Base-by-base conservation (phyloP, 1,284 basidiomycete species). In the Chiua sp. region DNA sequence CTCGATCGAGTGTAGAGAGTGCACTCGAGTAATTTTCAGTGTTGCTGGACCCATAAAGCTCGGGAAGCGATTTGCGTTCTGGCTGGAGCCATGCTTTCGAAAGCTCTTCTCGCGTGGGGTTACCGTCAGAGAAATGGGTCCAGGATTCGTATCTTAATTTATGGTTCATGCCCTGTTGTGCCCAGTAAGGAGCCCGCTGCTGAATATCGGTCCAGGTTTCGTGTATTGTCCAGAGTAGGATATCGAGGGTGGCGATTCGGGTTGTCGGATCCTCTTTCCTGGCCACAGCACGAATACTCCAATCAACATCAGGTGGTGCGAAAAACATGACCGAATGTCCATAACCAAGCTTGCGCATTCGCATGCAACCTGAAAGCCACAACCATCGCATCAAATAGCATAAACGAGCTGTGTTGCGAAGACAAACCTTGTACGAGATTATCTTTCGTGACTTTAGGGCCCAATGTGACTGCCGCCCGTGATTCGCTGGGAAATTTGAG, bases 401-500 rank as follows among this genome's bases (percentile, higher is more conserved):
- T n/a, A n/a, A n/a, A n/a, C n/a, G n/a, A n/a, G n/a, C n/a, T n/a
- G n/a, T n/a, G n/a, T n/a, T n/a, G 16, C 37, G 6, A 39, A 39
- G 2, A 61, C 74, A 62, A 59, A 82, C 83, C 84, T 77, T 85
- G 83, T 4, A 79, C 71, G 7, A 85, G 63, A 51, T 78, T 71
- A 64, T 85, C 84, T 59, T 85, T 85, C 0, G 80, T 82, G 13
- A 84, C 69, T 56, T 79, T 82, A 1, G 78, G 78, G 2, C 82
- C 84, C 7, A 84, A 65, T 2, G 82, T 85, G 7, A 85, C 82
- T 2, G 77, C 79, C 13, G 83, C 82, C 11, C 80, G 75, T 42
- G 72, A 75, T 18, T 73, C 59, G 0, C 12, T 48, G 3, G 84
- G 82, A 35, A 85, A 69, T 53, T 80, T 83, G 22, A 85, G 67